Evolutionary conservation across 2,329 filamentous ascomycete species (phyloP).

Genomic region (Trichoderma harzianum): DNA sequence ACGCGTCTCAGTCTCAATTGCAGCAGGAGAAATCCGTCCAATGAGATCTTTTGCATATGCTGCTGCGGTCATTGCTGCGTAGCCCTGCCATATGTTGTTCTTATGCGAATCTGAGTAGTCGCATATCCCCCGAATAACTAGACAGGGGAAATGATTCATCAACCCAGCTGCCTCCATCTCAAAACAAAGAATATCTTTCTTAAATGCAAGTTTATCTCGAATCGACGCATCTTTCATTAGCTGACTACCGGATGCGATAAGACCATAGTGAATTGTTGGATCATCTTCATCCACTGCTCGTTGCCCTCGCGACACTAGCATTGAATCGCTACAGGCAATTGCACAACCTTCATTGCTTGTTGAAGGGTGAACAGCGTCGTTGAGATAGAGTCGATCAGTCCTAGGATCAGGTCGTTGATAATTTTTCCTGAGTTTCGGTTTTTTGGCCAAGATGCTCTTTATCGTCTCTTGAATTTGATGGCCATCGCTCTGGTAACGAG

Average conservation of each 20-base stretch:
- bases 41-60: conserved; percentile 29
- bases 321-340: not conserved
- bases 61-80: conserved; percentile 30
- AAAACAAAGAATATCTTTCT: conserved; percentile 23
- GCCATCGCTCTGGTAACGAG: conserved; percentile 2
- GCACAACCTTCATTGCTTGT: not conserved
- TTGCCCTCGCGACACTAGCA: not conserved
- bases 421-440: conserved; percentile 10
- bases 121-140: conserved; percentile 35
- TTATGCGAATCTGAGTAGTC: conserved; percentile 37
- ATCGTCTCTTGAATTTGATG: conserved; percentile 18
- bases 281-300: not conserved
- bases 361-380: not conserved
- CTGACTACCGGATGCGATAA: conserved; percentile 16
- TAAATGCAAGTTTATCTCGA: conserved; percentile 25
- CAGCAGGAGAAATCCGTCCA: conserved; percentile 12
- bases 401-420: conserved; percentile 9
- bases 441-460: not conserved
- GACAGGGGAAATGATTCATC: conserved; percentile 30
- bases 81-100: conserved; percentile 31
- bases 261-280: conserved; percentile 23
- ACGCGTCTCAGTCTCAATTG: conserved; percentile 14
- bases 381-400: conserved; percentile 16
- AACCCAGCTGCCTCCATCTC: conserved; percentile 33
- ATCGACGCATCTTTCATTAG: conserved; percentile 23